Percentiles rank a stretch among this genome's conserved stretches.
Evolutionary conservation across 352 stramenopile species (phyloP).

Genomic region (Pythium angustatum): DNA sequence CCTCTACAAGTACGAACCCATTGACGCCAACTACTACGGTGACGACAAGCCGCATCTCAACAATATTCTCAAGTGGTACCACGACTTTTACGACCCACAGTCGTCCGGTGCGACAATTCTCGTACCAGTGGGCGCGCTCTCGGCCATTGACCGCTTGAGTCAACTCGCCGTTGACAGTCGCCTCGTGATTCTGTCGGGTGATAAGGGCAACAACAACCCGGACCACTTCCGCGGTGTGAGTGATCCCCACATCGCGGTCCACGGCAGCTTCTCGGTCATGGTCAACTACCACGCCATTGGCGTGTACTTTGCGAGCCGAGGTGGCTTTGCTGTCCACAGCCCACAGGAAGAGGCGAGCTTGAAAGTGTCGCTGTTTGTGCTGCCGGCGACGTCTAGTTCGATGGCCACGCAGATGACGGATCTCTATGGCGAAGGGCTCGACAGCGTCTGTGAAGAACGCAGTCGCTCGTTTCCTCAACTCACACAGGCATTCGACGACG

Average conservation of each 20-base stretch:
- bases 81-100: constrained; percentile 71
- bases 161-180: constrained; percentile 33
- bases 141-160: constrained; percentile 33
- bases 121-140: constrained; percentile 89
- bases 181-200: constrained; percentile 87
- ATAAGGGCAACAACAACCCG: constrained; percentile 94
- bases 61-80: constrained; percentile 92
- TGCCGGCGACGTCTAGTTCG: constrained; percentile 35
- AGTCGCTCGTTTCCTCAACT: constrained; percentile 70
- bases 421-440: constrained; percentile 56
- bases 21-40: constrained; percentile 85
- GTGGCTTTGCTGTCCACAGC: constrained; percentile 92
- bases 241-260: constrained; percentile 95
- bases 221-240: constrained; percentile 90
- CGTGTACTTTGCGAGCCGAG: constrained; percentile 88
- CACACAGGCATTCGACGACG: constrained; percentile 76
- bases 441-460: constrained; percentile 61
- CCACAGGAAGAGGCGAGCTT: constrained; percentile 92
- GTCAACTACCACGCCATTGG: constrained; percentile 96
- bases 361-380: constrained; percentile 89
- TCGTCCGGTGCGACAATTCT: constrained; percentile 80
- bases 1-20: constrained; percentile 83
- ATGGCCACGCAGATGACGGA: constrained; percentile 30
- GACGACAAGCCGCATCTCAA: constrained; percentile 71
- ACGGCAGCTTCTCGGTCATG: constrained; percentile 95